A percentile compares a stretch with the other conserved stretches of the same genome.
Evolutionary conservation across 2,329 filamentous ascomycete species (phyloP).

Genomic region (Neopestalotiopsis clavispora): DNA sequence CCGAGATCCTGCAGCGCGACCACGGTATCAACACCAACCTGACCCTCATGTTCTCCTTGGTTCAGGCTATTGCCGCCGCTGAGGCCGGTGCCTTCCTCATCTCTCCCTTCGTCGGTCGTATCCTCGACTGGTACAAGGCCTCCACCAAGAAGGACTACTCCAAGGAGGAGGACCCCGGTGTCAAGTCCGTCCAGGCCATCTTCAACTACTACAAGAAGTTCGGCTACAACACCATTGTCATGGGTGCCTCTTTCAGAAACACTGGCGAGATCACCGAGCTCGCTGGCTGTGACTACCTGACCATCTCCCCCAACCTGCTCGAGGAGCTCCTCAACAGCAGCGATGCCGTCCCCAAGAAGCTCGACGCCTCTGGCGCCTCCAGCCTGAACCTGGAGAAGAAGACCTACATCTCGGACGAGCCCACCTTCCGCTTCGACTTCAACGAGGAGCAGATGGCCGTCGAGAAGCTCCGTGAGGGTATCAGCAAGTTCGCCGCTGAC

Average conservation of each 20-base stretch:
- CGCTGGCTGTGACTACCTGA: constrained; percentile 97
- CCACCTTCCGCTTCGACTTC: constrained; percentile 96
- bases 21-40: constrained; percentile 98
- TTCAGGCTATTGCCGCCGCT: constrained; percentile 93
- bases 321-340: constrained; percentile 91
- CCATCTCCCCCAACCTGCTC: constrained; percentile 93
- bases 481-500: constrained; percentile 98
- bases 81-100: constrained; percentile 97
- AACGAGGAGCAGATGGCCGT: constrained; percentile 99
- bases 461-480: constrained; percentile 98
- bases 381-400: constrained; percentile 83
- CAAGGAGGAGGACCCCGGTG: constrained; percentile 91
- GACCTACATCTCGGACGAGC: constrained; percentile 87
- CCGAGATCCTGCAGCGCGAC: constrained; percentile 93
- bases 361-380: constrained; percentile 70
- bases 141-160: constrained; percentile 91
- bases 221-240: constrained; percentile 99
- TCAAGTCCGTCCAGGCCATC: constrained; percentile 90
- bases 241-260: constrained; percentile 99
- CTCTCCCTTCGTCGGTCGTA: constrained; percentile 98
- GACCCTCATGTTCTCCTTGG: constrained; percentile 96
- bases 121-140: constrained; percentile 99
- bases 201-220: constrained; percentile 99
- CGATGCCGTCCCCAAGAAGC: constrained; percentile 88
- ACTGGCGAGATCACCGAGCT: constrained; percentile 96